Evolutionary conservation across 345 rosid genomes (phyloP), one percentile per base, ranked within the genome.

Genomic region (Jatropha curcas): DNA sequence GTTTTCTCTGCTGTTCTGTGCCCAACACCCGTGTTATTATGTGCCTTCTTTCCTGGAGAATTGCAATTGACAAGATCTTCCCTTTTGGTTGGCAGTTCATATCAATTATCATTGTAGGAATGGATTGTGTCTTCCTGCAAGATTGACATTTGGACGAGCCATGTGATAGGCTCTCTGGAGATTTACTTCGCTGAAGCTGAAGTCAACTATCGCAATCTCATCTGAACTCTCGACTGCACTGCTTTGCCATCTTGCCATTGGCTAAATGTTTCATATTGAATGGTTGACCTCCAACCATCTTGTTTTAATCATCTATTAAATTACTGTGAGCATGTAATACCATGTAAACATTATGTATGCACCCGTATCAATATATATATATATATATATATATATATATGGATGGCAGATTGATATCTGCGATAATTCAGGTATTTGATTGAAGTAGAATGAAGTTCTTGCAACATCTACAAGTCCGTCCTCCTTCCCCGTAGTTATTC

Each of bases 241-340:
- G 55, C 78, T 60, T 28, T 61, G 0, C 19, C 45, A 28, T 60
- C 67, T 33, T 74, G 27, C 65, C 51, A 46, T n/a, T 10, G 46
- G n/a, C 63, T 74, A 64, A 25, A 67, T 67, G 73, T 62, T 63
- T 56, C 46, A 7, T 66, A 45, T 48, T 63, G 71, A 72, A 60
- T 62, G 77, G 65, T 74, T 75, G 66, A 70, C 71, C 33, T 59
- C 81, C 63, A 64, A 70, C 75, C 53, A 51, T 68, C 53, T 66
- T 53, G 50, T 59, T 37, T 8, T 19, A 76, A 67, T 63, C 62
- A 52, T 60, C 76, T 28, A 5, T 68, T 72, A 72, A n/a, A 28
- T 53, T 43, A 46, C 11, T 31, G 61, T 74, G 74, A 79, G 62
- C 76, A 28, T 76, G 73, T 72, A 59, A 60, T 75, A 30, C 73